Percentiles rank a stretch among this genome's conserved stretches.
phyloP scores from a whole-genome alignment of 257 asterid genomes.

The Paraleonurus japonicus region DNA sequence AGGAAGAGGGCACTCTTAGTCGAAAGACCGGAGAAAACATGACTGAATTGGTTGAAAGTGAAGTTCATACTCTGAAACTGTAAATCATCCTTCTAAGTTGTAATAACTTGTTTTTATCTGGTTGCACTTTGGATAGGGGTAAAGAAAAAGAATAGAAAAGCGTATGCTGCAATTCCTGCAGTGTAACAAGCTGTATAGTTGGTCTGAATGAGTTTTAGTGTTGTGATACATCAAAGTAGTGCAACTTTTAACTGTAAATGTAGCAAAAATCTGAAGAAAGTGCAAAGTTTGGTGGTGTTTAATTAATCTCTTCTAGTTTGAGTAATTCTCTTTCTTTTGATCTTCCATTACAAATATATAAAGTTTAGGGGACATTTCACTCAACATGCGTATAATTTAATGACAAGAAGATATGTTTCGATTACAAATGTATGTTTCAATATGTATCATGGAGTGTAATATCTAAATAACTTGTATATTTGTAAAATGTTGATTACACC shows the following conservation, averaged over 20 bases:
- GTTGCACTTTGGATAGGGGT: constrained; percentile 22
- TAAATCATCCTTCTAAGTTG: constrained; percentile 25
- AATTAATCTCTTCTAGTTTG: neutral
- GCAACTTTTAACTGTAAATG: constrained; percentile 26
- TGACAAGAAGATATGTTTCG: too few species aligned
- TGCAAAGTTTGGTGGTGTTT: neutral
- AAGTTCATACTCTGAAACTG: constrained; percentile 46
- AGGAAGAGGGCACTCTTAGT: constrained; percentile 58
- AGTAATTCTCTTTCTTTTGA: neutral
- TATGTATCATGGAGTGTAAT: too few species aligned
- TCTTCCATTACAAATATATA: neutral
- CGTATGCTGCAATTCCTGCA: constrained; percentile 29
- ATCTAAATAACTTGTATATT: neutral
- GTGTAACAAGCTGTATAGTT: constrained; percentile 42
- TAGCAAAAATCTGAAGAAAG: constrained; percentile 8
- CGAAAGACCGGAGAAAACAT: constrained; percentile 45
- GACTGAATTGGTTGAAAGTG: constrained; percentile 52
- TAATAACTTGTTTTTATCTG: constrained; percentile 26
- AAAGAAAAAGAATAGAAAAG: neutral
- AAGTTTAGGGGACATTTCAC: neutral
- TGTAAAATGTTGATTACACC: neutral
- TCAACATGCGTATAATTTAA: too few species aligned
- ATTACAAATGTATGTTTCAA: too few species aligned
- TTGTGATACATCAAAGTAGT: constrained; percentile 26
- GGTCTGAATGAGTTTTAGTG: constrained; percentile 11